phyloP scores from a whole-genome alignment of 176 grass and related monocot species.

The Oryza glaberrima region DNA sequence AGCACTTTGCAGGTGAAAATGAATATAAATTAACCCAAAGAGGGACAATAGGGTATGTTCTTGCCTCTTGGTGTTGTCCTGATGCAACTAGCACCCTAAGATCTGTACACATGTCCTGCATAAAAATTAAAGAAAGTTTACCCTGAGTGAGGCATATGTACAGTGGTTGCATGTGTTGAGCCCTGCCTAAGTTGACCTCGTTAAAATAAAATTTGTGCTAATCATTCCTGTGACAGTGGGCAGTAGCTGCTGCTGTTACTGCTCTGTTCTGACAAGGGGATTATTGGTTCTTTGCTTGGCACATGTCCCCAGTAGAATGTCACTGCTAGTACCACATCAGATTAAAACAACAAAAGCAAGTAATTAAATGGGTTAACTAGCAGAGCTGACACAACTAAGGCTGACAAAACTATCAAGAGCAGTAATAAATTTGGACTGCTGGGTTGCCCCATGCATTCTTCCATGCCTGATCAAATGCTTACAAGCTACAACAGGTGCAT shows the following conservation, averaged over 20 bases:
- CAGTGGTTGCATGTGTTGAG: conserved; percentile 35
- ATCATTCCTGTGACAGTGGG: conserved; percentile 55
- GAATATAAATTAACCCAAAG: conserved; percentile 10
- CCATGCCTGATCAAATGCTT: neutral
- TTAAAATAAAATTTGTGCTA: conserved; percentile 38
- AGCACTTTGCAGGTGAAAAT: neutral
- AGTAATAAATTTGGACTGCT: conserved; percentile 22
- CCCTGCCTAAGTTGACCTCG: conserved; percentile 51
- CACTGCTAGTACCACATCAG: conserved; percentile 24
- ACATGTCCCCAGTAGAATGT: conserved; percentile 61
- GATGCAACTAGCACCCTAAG: conserved; percentile 29
- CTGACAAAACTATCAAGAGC: conserved; percentile 4
- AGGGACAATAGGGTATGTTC: conserved; percentile 24
- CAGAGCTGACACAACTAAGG: neutral
- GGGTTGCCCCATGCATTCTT: neutral
- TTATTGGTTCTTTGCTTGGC: conserved; percentile 36
- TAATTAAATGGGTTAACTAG: conserved; percentile 39
- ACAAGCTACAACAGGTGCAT: conserved; percentile 3
- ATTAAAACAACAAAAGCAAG: conserved; percentile 23
- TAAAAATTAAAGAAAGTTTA: conserved; percentile 45
- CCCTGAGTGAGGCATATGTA: conserved; percentile 19
- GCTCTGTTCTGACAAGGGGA: conserved; percentile 42
- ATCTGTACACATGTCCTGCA: conserved; percentile 46
- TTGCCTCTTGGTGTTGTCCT: conserved; percentile 36
- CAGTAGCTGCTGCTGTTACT: conserved; percentile 43